These are phyloP conservation scores for Saccharata proteae DNA, from an alignment of 2,329 filamentous ascomycete species.

Conservation along the genomic window DNA sequence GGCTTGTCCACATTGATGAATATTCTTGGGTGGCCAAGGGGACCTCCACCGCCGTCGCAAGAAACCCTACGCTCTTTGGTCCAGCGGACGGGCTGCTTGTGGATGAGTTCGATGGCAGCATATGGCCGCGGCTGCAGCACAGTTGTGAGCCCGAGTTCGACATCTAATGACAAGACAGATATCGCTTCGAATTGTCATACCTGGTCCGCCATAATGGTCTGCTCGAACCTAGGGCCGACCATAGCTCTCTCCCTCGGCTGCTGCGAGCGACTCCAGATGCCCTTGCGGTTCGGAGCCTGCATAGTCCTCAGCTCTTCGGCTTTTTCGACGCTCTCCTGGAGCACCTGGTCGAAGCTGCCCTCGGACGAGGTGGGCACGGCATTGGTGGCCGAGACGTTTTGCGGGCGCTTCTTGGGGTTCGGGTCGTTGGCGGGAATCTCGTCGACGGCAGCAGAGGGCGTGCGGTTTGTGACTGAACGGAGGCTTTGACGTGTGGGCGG, in stretches of 20 bases:
- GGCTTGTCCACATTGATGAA: slow-evolving; percentile 99
- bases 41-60: slow-evolving; percentile 87
- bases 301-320: slow-evolving; percentile 45
- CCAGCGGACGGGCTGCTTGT: slow-evolving; percentile 92
- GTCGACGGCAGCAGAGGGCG: slow-evolving; percentile 42
- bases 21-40: slow-evolving; percentile 79
- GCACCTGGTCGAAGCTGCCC: slow-evolving; percentile 36
- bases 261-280: slow-evolving; percentile 78
- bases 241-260: slow-evolving; percentile 70
- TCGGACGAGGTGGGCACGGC: slow-evolving; percentile 40
- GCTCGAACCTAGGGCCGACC: slow-evolving; percentile 90
- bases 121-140: slow-evolving; percentile 63
- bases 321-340: slow-evolving; percentile 44
- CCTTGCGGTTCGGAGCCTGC: slow-evolving; percentile 78
- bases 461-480: too few species aligned
- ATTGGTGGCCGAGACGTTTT: slow-evolving; percentile 50
- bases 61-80: slow-evolving; percentile 68
- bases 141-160: slow-evolving; percentile 12
- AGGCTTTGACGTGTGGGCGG: too few species aligned
- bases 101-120: slow-evolving; percentile 89
- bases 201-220: slow-evolving; percentile 88
- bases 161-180: neutral
- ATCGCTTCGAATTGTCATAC: slow-evolving; percentile 39
- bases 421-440: slow-evolving; percentile 56
- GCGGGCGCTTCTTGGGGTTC: slow-evolving; percentile 34